A percentile compares a stretch with the other conserved stretches of the same genome.
Conservation (phyloP, 75 land plant species). For the Cryptomeria japonica region DNA sequence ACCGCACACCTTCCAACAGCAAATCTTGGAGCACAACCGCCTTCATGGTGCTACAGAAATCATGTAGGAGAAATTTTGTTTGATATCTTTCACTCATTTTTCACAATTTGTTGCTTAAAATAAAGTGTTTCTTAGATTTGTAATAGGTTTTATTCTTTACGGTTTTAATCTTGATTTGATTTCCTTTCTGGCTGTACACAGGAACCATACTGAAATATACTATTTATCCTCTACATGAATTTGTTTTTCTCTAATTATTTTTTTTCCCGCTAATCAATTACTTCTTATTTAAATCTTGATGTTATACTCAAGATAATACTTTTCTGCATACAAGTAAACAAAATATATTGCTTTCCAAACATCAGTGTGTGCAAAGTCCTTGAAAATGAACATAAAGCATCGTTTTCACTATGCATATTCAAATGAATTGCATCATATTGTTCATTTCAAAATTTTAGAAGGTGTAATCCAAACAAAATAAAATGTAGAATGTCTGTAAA, state of each 20-base stretch:
- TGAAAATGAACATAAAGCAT: background rate
- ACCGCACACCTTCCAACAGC: too few relatives aligned
- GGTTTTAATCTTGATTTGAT: too few relatives aligned
- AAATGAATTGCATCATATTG: background rate
- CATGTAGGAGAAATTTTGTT: too few relatives aligned
- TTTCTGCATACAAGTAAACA: background rate
- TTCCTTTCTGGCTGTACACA: too few relatives aligned
- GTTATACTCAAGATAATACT: background rate
- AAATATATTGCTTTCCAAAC: background rate
- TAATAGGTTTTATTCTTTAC: too few relatives aligned
- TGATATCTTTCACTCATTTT: too few relatives aligned
- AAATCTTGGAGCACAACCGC: too few relatives aligned
- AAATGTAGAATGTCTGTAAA: background rate
- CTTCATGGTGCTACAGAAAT: too few relatives aligned
- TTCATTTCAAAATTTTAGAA: background rate
- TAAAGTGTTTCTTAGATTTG: too few relatives aligned
- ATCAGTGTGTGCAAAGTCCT: background rate
- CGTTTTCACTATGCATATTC: background rate
- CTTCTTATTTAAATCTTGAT: background rate
- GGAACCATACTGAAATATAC: background rate
- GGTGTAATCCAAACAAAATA: background rate
- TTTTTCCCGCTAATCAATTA: background rate
- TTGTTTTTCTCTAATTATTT: background rate
- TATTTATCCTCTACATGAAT: background rate
- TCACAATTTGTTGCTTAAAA: too few relatives aligned